Percentiles rank a stretch among this genome's conserved stretches.
Evolutionary conservation across 139 green algal genomes (phyloP).

Genomic region (Closterium sp.): DNA sequence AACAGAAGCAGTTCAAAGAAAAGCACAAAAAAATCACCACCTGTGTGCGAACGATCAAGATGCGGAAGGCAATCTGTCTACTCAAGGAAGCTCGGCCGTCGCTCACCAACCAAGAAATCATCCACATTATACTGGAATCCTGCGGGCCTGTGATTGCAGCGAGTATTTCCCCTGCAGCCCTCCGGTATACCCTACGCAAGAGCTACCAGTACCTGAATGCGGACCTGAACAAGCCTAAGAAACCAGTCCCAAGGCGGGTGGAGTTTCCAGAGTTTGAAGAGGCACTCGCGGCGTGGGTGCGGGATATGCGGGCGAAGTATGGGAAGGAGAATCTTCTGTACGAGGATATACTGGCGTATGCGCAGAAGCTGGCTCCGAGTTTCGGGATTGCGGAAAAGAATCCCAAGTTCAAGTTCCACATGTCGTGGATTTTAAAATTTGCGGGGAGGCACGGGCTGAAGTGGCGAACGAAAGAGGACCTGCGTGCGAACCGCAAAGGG

Average conservation of each 20-base stretch:
- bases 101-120: not conserved
- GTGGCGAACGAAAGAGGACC: not conserved
- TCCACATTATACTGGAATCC: not conserved
- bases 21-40: not conserved
- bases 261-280: not conserved
- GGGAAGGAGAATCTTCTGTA: not conserved
- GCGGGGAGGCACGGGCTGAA: not conserved
- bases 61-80: not conserved
- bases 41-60: not conserved
- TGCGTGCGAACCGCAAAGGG: not conserved
- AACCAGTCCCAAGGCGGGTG: not conserved
- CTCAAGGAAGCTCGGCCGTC: not conserved
- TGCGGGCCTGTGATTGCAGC: not conserved
- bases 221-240: not conserved
- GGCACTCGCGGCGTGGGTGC: not conserved
- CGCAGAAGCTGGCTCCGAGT: not conserved
- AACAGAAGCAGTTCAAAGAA: not conserved
- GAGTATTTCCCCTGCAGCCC: not conserved
- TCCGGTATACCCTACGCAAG: not conserved
- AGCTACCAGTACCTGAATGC: not conserved
- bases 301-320: not conserved
- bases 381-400: not conserved
- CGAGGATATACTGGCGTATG: not conserved
- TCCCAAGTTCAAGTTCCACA: not conserved
- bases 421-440: not conserved